A percentile compares a stretch with the other conserved stretches of the same genome.
Conservation (phyloP, 2,329 filamentous ascomycete genomes). For the Bipolaris cookei region DNA sequence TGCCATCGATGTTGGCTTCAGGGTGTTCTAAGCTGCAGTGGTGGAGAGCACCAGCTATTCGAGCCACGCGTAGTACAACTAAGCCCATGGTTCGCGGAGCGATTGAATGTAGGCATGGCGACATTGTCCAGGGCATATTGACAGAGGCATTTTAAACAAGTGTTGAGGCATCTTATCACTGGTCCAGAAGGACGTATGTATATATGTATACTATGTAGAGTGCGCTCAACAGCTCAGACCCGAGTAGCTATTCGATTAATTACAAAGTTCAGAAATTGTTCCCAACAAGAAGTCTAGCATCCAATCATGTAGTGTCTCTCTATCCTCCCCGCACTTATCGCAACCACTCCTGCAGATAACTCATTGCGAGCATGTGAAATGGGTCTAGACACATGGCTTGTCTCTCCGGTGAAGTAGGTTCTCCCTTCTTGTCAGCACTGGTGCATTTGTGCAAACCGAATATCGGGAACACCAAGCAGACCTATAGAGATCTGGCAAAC, state of each 20-base stretch:
- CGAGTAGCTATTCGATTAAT: background rate
- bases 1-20: background rate
- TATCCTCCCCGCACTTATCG: background rate
- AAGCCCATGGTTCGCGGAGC: background rate
- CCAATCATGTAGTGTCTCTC: background rate
- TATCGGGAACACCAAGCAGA: background rate
- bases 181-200: background rate
- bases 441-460: background rate
- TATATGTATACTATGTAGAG: too few species aligned
- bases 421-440: background rate
- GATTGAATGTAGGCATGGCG: background rate
- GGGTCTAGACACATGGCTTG: background rate
- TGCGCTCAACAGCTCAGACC: background rate
- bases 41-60: background rate
- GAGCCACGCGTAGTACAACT: background rate
- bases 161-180: background rate
- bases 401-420: background rate
- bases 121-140: background rate
- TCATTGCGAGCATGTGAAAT: constrained; percentile 1
- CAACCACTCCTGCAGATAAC: background rate
- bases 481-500: background rate
- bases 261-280: background rate
- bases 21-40: background rate
- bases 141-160: background rate
- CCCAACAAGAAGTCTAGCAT: background rate